Conservation (phyloP, 2,329 filamentous ascomycete species). For the Penicillium sp. region DNA sequence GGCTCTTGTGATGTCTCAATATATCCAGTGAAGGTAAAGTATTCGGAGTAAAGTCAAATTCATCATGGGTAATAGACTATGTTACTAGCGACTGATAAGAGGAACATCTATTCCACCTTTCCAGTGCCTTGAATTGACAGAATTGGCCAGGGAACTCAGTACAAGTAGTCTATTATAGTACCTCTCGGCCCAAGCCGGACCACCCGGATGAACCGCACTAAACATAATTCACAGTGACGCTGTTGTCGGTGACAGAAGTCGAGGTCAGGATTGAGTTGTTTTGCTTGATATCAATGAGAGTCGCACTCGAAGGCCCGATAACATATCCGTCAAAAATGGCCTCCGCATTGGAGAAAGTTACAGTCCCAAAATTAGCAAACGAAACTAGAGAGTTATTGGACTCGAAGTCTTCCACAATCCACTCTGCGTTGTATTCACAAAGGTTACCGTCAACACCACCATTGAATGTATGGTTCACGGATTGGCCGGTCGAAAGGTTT, state of each 20-base stretch:
- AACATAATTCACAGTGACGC: slow-evolving; percentile 32
- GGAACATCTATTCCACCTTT: too few relatives aligned
- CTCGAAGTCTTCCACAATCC: slow-evolving; percentile 62
- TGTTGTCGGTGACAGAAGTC: slow-evolving; percentile 21
- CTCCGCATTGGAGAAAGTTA: slow-evolving; percentile 49
- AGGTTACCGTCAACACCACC: slow-evolving; percentile 45
- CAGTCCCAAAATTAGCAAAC: slow-evolving; percentile 54
- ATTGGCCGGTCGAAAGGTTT: slow-evolving; percentile 56
- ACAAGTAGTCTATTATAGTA: too few relatives aligned
- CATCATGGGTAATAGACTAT: too few relatives aligned
- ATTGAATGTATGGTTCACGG: slow-evolving; percentile 56
- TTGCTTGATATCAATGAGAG: slow-evolving; percentile 54
- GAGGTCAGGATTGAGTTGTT: slow-evolving; percentile 40
- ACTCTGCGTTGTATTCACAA: slow-evolving; percentile 63
- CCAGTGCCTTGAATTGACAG: too few relatives aligned
- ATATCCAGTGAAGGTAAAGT: too few relatives aligned
- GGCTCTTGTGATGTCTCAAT: too few relatives aligned
- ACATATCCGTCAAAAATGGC: slow-evolving; percentile 37
- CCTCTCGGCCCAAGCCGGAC: too few relatives aligned
- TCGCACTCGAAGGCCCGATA: slow-evolving; percentile 42
- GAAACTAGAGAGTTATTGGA: slow-evolving; percentile 42
- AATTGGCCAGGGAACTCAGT: too few relatives aligned
- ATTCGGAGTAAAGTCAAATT: too few relatives aligned
- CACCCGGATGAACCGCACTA: too few relatives aligned
- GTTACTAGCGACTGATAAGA: too few relatives aligned